Conservation (phyloP, 495 filamentous ascomycete species). For the Jackrogersella multiformis region DNA sequence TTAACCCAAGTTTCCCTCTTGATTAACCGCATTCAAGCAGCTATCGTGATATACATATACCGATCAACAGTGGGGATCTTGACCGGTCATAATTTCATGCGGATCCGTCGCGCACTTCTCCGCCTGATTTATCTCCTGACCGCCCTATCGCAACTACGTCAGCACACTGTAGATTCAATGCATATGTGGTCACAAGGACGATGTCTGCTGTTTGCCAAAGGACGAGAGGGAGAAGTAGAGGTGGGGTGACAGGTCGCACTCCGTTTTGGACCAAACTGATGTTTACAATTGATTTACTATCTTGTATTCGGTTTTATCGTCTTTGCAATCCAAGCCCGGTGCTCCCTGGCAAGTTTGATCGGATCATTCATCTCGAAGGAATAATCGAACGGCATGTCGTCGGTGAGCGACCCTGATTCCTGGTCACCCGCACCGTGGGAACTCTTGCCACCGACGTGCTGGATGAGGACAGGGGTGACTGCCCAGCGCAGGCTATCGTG, state of each 20-base stretch:
- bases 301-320: background rate
- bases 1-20: background rate
- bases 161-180: background rate
- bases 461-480: slow-evolving; percentile 59
- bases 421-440: slow-evolving; percentile 37
- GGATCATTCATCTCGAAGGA: slow-evolving; percentile 37
- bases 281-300: background rate
- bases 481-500: slow-evolving; percentile 57
- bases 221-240: background rate
- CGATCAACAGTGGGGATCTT: background rate
- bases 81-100: background rate
- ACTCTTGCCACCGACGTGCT: slow-evolving; percentile 46
- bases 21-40: background rate
- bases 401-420: slow-evolving; percentile 31
- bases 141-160: background rate
- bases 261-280: background rate
- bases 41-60: no score
- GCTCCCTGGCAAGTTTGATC: slow-evolving; percentile 30
- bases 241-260: background rate
- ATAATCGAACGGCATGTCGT: slow-evolving; percentile 42
- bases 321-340: slow-evolving; percentile 21
- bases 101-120: background rate
- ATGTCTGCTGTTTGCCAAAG: background rate
- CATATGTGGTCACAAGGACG: background rate
- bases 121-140: background rate